phyloP scores from a whole-genome alignment of 192 early-diverging fungal genomes.

The Globomyces pollinis-pini region DNA sequence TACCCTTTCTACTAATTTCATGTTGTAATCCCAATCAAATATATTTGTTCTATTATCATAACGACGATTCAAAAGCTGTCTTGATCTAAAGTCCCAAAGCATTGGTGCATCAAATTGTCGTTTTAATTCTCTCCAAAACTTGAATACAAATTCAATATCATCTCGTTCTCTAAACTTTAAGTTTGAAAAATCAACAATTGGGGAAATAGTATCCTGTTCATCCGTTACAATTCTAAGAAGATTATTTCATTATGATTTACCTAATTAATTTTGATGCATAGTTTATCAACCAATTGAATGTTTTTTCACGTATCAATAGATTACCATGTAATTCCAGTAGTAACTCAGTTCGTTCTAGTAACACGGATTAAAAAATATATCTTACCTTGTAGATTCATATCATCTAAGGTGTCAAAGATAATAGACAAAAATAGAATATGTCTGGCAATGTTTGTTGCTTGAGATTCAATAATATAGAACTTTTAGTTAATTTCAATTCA shows the following conservation, averaged over 20 bases:
- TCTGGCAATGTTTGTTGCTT: constrained; percentile 33
- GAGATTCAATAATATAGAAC: constrained; percentile 47
- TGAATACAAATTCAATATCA: constrained; percentile 47
- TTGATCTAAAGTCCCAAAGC: constrained; percentile 37
- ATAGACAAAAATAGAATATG: constrained; percentile 35
- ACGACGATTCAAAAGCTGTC: constrained; percentile 21
- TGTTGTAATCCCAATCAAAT: constrained; percentile 57
- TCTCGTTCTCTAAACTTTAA: constrained; percentile 48
- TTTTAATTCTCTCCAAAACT: constrained; percentile 44
- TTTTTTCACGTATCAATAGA: constrained; percentile 31
- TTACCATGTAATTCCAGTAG: constrained; percentile 53
- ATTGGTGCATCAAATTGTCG: constrained; percentile 21
- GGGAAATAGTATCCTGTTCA: constrained; percentile 18
- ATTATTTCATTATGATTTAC: constrained; percentile 11
- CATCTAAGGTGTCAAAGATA: constrained; percentile 24
- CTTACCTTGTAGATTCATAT: constrained; percentile 21
- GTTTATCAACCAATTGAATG: constrained; percentile 18
- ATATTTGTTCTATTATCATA: constrained; percentile 45
- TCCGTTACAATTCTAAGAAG: constrained; percentile 32
- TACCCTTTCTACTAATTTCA: constrained; percentile 41
- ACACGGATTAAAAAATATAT: not conserved
- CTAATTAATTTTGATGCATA: constrained; percentile 21
- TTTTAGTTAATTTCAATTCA: constrained; percentile 19
- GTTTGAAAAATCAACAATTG: constrained; percentile 29
- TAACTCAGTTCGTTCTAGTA: constrained; percentile 23